Conservation (phyloP, 148 eudicot species). For the Talinum fruticosum region DNA sequence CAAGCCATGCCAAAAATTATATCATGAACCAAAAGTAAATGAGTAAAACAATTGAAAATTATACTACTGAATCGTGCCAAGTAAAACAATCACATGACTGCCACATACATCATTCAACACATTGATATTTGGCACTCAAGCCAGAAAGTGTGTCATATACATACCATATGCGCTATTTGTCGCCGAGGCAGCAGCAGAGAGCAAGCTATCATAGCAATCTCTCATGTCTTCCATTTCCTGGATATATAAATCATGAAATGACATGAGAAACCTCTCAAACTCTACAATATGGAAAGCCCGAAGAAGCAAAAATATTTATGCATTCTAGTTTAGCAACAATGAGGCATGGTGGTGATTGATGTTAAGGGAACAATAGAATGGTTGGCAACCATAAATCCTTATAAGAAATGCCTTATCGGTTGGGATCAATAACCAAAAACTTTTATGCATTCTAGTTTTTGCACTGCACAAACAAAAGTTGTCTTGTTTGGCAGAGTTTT, state of each 20-base stretch:
- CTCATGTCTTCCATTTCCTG: constrained; percentile 93
- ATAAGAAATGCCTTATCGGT: not conserved
- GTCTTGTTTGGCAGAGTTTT: not conserved
- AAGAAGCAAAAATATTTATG: not conserved
- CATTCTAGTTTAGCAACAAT: not conserved
- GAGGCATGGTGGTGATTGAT: no score
- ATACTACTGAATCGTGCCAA: not conserved
- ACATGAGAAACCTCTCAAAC: not conserved
- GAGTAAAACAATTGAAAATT: no score
- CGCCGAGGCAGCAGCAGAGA: constrained; percentile 82
- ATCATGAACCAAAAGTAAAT: not conserved
- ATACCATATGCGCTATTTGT: constrained; percentile 86
- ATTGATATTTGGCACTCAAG: not conserved
- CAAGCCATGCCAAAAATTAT: not conserved
- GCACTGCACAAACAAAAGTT: not conserved
- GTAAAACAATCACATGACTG: not conserved
- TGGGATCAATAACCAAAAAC: not conserved
- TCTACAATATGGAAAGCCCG: not conserved
- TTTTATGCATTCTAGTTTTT: not conserved
- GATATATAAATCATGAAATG: not conserved
- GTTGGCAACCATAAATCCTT: not conserved
- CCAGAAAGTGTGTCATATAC: not conserved
- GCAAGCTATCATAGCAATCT: constrained; percentile 89
- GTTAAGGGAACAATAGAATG: no score
- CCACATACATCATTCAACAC: not conserved